Base-by-base conservation (phyloP, 2,329 filamentous ascomycete species). In the Talaromyces piceae region DNA sequence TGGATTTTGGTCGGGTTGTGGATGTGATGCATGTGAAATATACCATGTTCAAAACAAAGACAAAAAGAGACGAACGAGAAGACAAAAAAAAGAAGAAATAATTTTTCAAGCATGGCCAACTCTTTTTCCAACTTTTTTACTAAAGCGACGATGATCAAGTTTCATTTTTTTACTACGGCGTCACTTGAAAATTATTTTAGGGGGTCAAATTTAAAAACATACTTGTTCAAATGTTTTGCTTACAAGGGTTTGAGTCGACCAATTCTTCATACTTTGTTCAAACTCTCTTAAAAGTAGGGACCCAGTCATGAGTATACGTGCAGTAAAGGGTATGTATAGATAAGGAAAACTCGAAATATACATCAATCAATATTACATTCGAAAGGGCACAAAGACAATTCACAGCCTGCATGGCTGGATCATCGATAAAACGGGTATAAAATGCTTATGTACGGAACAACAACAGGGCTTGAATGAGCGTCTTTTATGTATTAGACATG, bases 181-280 rank as follows among this genome's bases (percentile, higher is more conserved):
- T 43, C 39, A 43, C 39, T 43, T 43, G 20, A 23, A n/a, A 22
- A 43, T 43, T 43, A 23, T 43, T 43, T 43, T 43, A 43, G 39
- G 39, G 39, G 39, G 39, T 43, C 39, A 43, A 43, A 43, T n/a
- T n/a, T 43, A 43, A 22, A 37, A 37, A 31, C 30, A 37, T 18
- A 20, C 6, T 28, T 37, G n/a, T 37, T 37, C 33, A 37, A 37
- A n/a, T n/a, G n/a, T n/a, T n/a, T n/a, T n/a, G n/a, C n/a, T n/a
- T n/a, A n/a, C n/a, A n/a, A n/a, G n/a, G n/a, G n/a, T n/a, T n/a
- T n/a, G n/a, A n/a, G n/a, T n/a, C n/a, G n/a, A n/a, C n/a, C n/a
- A n/a, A n/a, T n/a, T n/a, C n/a, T n/a, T n/a, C n/a, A n/a, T n/a
- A n/a, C n/a, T 18, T 37, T 37, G 33, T 37, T 37, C 31, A n/a